phyloP scores from a whole-genome alignment of 2,329 filamentous ascomycete genomes.

The Fusarium sp. region DNA sequence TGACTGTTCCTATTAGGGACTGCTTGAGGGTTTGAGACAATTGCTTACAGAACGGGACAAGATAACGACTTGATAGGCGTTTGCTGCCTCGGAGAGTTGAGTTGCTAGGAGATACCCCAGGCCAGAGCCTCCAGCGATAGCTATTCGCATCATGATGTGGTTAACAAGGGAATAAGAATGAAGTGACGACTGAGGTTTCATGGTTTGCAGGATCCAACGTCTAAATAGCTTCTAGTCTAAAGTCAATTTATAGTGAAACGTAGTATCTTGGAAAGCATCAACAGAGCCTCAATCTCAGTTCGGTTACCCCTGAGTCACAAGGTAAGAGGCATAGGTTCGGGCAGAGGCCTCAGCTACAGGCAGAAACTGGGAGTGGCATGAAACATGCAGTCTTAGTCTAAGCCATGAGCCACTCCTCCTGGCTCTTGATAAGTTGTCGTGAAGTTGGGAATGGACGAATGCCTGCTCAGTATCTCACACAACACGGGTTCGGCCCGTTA shows the following conservation, averaged over 20 bases:
- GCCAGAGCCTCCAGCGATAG: slow-evolving; percentile 57
- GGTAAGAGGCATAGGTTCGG: slow-evolving; percentile 16
- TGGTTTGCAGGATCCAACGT: slow-evolving; percentile 16
- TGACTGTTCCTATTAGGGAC: slow-evolving; percentile 51
- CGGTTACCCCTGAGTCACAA: slow-evolving; percentile 28
- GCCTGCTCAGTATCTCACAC: slow-evolving; percentile 19
- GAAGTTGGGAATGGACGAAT: slow-evolving; percentile 33
- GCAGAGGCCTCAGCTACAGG: slow-evolving; percentile 33
- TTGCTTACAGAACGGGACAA: slow-evolving; percentile 63
- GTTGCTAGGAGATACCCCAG: slow-evolving; percentile 58
- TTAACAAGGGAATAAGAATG: neutral
- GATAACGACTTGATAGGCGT: slow-evolving; percentile 74
- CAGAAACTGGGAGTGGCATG: slow-evolving; percentile 35
- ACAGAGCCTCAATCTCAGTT: slow-evolving; percentile 35
- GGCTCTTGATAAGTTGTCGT: slow-evolving; percentile 26
- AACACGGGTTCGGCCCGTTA: slow-evolving; percentile 9
- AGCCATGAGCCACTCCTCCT: slow-evolving; percentile 24
- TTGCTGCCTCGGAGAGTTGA: slow-evolving; percentile 64
- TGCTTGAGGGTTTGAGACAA: neutral
- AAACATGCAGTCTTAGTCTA: slow-evolving; percentile 16
- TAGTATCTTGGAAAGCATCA: slow-evolving; percentile 15
- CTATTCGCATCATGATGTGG: slow-evolving; percentile 58
- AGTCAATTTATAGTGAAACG: neutral
- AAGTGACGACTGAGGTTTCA: slow-evolving; percentile 27
- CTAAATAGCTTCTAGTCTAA: slow-evolving; percentile 36